Evolutionary conservation across 1,139 yeast species (phyloP).

Genomic region (Candida neerlandica): DNA sequence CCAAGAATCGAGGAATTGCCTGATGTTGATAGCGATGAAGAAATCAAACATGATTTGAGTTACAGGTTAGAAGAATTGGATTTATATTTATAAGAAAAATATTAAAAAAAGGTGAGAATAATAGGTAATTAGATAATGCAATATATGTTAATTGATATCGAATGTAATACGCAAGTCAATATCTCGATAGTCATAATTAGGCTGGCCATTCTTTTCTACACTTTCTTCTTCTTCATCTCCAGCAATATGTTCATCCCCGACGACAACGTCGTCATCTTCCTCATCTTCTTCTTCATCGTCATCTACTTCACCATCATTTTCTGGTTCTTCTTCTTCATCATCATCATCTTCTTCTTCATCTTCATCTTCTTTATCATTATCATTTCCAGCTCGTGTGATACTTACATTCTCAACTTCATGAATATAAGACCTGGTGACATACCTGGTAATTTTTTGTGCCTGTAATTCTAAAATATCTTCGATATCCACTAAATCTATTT

Average conservation of each 20-base stretch:
- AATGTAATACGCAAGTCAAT: constrained; percentile 2
- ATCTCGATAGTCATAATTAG: neutral
- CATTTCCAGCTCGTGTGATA: constrained; percentile 13
- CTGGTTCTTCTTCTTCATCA: constrained; percentile 3
- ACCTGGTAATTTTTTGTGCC: constrained; percentile 51
- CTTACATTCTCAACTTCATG: constrained; percentile 29
- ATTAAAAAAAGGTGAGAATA: neutral
- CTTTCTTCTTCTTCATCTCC: constrained; percentile 1
- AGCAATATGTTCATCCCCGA: neutral
- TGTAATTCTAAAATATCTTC: constrained; percentile 54
- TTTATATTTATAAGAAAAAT: constrained; percentile 27
- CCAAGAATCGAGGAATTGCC: constrained; percentile 56
- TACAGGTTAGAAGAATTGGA: constrained; percentile 43
- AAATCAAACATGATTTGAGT: constrained; percentile 8
- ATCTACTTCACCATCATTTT: constrained; percentile 1
- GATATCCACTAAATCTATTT: constrained; percentile 26
- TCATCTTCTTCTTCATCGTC: neutral
- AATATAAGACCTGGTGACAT: constrained; percentile 42
- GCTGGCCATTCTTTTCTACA: neutral
- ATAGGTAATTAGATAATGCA: neutral
- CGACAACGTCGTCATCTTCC: neutral
- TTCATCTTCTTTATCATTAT: constrained; percentile 15
- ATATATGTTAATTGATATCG: neutral
- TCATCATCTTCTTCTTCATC: constrained; percentile 3
- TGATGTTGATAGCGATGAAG: constrained; percentile 17